Percentiles rank a stretch among this genome's conserved stretches.
phyloP scores from a whole-genome alignment of 306 rosid species.

The Cucurbita maxima region DNA sequence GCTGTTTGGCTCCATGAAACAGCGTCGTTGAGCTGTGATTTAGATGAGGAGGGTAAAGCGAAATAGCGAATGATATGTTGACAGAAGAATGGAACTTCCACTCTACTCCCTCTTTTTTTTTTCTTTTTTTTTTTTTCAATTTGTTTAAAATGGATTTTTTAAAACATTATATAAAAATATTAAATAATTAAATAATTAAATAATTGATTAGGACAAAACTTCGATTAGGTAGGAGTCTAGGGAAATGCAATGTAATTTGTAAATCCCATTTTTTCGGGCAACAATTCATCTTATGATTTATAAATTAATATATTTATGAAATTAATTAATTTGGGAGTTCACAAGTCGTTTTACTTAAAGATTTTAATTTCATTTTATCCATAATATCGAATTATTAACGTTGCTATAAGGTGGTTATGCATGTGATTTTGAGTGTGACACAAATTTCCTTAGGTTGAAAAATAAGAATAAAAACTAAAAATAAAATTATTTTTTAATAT shows the following conservation, averaged over 20 bases:
- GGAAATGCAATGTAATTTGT: background rate
- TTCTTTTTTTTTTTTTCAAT: background rate
- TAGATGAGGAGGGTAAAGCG: background rate
- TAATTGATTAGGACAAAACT: background rate
- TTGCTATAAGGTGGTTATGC: background rate
- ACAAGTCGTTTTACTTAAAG: background rate
- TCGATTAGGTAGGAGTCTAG: background rate
- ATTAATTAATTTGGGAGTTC: background rate
- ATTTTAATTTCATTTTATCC: background rate
- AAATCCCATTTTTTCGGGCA: background rate
- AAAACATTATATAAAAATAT: background rate
- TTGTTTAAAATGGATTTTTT: background rate
- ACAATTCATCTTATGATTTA: background rate
- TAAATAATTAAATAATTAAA: background rate
- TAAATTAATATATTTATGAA: background rate
- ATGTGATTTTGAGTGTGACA: background rate
- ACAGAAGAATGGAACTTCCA: constrained; percentile 8
- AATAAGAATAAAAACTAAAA: too few species aligned
- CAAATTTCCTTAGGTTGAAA: background rate
- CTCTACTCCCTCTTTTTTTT: background rate
- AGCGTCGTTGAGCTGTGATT: background rate
- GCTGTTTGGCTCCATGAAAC: constrained; percentile 1
- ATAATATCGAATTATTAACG: background rate
- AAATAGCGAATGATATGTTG: constrained; percentile 1
- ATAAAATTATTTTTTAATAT: too few species aligned